A percentile compares a stretch with the other conserved stretches of the same genome.
These are phyloP conservation scores for Warburgia ugandensis DNA, from an alignment of 164 flowering plant species.

Conservation along the genomic window DNA sequence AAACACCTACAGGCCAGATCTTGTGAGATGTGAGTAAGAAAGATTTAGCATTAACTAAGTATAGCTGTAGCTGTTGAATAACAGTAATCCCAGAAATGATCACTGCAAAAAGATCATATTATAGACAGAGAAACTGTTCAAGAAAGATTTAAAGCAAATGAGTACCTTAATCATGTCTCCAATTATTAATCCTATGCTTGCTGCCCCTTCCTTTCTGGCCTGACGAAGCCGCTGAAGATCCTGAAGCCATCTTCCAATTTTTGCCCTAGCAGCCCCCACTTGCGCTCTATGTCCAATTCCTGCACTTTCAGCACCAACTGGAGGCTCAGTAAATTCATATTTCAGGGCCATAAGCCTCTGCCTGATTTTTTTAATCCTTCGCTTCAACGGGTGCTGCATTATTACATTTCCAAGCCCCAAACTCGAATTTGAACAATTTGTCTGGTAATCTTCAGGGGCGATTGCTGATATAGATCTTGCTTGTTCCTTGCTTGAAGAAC, in stretches of 20 bases:
- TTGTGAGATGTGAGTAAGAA: neutral
- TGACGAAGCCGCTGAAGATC: slow-evolving; percentile 90
- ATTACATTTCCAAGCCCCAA: slow-evolving; percentile 27
- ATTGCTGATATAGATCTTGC: slow-evolving; percentile 37
- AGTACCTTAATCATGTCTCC: slow-evolving; percentile 88
- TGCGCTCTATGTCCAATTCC: slow-evolving; percentile 73
- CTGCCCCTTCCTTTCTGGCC: slow-evolving; percentile 94
- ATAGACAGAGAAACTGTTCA: no score
- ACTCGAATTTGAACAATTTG: slow-evolving; percentile 23
- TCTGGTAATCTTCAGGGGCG: slow-evolving; percentile 46
- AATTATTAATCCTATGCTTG: slow-evolving; percentile 72
- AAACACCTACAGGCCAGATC: neutral
- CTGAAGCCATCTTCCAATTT: slow-evolving; percentile 88
- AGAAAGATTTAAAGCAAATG: slow-evolving; percentile 4
- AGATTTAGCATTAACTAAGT: no score
- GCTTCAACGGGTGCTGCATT: slow-evolving; percentile 53
- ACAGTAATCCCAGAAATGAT: no score
- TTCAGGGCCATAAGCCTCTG: slow-evolving; percentile 92
- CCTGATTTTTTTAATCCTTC: slow-evolving; percentile 76
- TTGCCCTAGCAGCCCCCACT: slow-evolving; percentile 76
- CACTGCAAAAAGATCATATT: no score
- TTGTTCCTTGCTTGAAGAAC: slow-evolving; percentile 53
- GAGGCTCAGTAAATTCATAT: slow-evolving; percentile 63
- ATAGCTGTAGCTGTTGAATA: no score
- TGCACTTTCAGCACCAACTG: slow-evolving; percentile 51